Percentiles rank a stretch among this genome's conserved stretches.
Evolutionary conservation across 305 asterid genomes (phyloP).

Genomic region (Rubia balearica): DNA sequence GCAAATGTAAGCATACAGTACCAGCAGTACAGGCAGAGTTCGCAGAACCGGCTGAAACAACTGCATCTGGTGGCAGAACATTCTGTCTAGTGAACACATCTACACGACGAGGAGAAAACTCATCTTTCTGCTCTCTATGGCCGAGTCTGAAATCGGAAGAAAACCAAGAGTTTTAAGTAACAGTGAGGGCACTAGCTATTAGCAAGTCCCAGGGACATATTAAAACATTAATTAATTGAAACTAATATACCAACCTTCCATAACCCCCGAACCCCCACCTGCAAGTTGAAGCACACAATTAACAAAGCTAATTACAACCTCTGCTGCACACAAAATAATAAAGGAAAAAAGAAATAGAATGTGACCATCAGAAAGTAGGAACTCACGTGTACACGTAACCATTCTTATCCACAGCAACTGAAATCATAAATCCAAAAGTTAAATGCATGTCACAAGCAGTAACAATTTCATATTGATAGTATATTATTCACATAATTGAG

Average conservation of each 20-base stretch:
- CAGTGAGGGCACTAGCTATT: not conserved
- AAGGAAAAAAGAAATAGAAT: slow-evolving; percentile 8
- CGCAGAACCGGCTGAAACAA: slow-evolving; percentile 81
- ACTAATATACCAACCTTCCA: slow-evolving; percentile 60
- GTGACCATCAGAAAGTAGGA: slow-evolving; percentile 14
- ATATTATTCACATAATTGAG: not conserved
- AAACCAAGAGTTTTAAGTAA: slow-evolving; percentile 16
- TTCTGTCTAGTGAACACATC: slow-evolving; percentile 82
- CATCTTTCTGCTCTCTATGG: slow-evolving; percentile 93
- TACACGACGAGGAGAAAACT: slow-evolving; percentile 69
- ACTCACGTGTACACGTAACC: slow-evolving; percentile 98
- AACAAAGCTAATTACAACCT: not conserved
- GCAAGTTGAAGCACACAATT: slow-evolving; percentile 18
- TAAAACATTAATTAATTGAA: not conserved
- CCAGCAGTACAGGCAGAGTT: slow-evolving; percentile 95
- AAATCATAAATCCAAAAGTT: slow-evolving; percentile 26
- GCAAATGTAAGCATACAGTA: slow-evolving; percentile 22
- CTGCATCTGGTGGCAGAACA: slow-evolving; percentile 67
- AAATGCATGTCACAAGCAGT: slow-evolving; percentile 1
- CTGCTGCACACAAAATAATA: not conserved
- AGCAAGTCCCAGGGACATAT: not conserved
- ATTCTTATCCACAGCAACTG: slow-evolving; percentile 87
- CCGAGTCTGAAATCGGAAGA: slow-evolving; percentile 69
- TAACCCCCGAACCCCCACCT: slow-evolving; percentile 99
- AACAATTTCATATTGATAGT: not conserved